phyloP scores from a whole-genome alignment of 495 filamentous ascomycete genomes.

The Jackrogersella minutella region DNA sequence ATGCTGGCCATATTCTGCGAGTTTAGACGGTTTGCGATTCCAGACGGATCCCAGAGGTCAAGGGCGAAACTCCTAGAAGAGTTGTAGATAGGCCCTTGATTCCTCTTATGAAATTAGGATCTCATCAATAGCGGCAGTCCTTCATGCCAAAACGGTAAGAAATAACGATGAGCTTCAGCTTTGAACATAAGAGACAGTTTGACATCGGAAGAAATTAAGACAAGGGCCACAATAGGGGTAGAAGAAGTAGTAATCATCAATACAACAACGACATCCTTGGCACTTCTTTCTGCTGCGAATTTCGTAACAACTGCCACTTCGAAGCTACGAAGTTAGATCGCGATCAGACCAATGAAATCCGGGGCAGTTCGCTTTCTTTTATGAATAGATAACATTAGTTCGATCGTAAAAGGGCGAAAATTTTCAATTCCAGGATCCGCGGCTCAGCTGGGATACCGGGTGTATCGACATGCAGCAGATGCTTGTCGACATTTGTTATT shows the following conservation, averaged over 20 bases:
- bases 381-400: not conserved
- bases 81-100: conserved; percentile 8
- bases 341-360: not conserved
- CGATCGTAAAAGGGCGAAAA: not conserved
- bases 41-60: not conserved
- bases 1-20: conserved; percentile 28
- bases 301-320: not conserved
- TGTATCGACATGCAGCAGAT: not conserved
- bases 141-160: not conserved
- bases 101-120: not conserved
- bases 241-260: conserved; percentile 1
- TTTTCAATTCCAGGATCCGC: not conserved
- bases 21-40: not conserved
- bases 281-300: too few species aligned
- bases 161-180: not conserved
- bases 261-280: not conserved
- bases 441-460: not conserved
- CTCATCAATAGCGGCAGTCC: not conserved
- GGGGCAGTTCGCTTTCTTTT: not conserved
- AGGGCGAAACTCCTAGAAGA: conserved; percentile 33
- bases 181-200: not conserved
- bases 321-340: not conserved
- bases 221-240: conserved; percentile 2
- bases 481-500: not conserved
- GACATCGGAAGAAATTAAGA: not conserved